phyloP scores from a whole-genome alignment of 2,329 filamentous ascomycete species.

The Magnaporthiopsis rhizophila region DNA sequence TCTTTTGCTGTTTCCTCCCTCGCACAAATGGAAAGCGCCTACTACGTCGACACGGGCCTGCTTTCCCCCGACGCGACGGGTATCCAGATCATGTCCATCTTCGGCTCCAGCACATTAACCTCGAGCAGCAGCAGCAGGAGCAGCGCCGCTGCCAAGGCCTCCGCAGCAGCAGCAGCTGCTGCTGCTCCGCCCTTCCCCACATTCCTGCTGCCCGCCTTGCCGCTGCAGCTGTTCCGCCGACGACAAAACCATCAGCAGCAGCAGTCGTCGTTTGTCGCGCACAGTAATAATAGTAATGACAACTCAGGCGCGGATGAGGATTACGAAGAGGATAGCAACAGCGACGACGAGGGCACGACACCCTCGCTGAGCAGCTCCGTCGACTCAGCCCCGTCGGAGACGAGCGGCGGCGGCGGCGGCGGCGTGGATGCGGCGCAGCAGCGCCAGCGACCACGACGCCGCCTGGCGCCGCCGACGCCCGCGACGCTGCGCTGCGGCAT shows the following conservation, averaged over 20 bases:
- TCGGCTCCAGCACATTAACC: background rate
- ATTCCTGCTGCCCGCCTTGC: conserved; percentile 18
- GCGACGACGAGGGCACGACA: background rate
- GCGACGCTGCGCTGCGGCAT: conserved; percentile 50
- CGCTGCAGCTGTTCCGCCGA: conserved; percentile 16
- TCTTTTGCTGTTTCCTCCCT: background rate
- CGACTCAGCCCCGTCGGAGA: conserved; percentile 9
- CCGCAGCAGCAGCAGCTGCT: background rate
- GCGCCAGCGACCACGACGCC: conserved; percentile 5
- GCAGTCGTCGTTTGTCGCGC: too few species aligned
- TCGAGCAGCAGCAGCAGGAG: background rate
- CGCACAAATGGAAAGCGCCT: background rate
- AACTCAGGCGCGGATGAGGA: background rate
- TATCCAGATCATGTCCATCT: background rate
- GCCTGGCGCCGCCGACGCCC: conserved; percentile 36
- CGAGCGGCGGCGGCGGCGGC: too few species aligned
- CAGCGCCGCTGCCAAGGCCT: too few species aligned
- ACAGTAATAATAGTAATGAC: background rate
- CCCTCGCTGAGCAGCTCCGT: conserved; percentile 17
- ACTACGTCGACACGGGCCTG: background rate
- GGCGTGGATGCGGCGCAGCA: background rate
- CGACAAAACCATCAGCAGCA: background rate
- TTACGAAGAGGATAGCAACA: background rate
- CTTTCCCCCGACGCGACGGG: background rate
- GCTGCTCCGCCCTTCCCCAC: conserved; percentile 8